Base-by-base conservation (phyloP, 768 basidiomycete genomes). In the Tylopilus vinaceipallidus region DNA sequence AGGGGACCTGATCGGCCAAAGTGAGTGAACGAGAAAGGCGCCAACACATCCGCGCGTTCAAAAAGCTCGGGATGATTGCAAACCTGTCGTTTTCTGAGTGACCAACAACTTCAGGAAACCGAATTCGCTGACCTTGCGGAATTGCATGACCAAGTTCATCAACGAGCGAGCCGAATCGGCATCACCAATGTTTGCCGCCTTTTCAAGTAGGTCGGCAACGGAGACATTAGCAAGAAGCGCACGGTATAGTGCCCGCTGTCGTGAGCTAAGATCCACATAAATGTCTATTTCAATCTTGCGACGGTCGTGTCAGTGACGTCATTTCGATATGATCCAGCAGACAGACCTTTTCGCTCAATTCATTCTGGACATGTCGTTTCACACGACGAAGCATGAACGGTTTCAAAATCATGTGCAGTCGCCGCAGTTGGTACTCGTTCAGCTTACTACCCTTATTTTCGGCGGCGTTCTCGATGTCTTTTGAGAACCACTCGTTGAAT, bases 91-190 rank as follows among this genome's bases (percentile, higher is more conserved):
- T 22, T 40, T 35, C 26, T 56, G 16, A 60, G 47, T 52, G 29
- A 44, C 39, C 19, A 19, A 20, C 42, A 36, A 19, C 38, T 22
- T 41, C 30, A 32, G 44, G 39, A 52, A 23, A 49, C 40, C 27
- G 12, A 35, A 36, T 42, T 33, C 20, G 49, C 70, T 23, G 47
- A 90, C 92, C 77, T 99, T 99, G 58, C 97, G 86, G 77, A 98
- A 98, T 67, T 99, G 97, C 97, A 99, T 99, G 54, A 99, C 97
- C 52, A 99, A 79, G 69, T 98, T 99, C 95, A 98, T 98, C 52
- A 99, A 74, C 7, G 93, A 91, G 45, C 92, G 85, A 44, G 94
- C 92, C 26, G 91, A 91, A 57, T 94, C 91, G 6, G 83, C 89
- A 59, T 95, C 92, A 14, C 92, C 89, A 52, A 92, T 83, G 56